Base-by-base conservation (phyloP, 768 basidiomycete genomes). In the Naematelia aurantialba region DNA sequence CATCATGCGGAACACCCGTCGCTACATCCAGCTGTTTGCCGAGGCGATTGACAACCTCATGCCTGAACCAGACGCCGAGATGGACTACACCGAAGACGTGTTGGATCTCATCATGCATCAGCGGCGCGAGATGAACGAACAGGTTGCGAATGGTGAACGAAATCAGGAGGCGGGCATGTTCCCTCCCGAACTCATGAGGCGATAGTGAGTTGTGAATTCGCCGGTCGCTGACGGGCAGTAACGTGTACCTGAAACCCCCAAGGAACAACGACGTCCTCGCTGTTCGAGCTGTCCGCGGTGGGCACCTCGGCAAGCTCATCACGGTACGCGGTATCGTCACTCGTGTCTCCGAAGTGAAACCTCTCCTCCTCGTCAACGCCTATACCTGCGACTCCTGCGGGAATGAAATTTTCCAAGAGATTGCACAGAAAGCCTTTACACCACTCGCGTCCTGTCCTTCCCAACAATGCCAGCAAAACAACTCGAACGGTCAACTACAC, bases 371-470 rank as follows among this genome's bases (percentile, higher is more conserved):
- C 73, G 92, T 98, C 71, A 96, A 94, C 78, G 96, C 94, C 27
- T 99, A 98, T 78, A 93, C 91, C 0, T 98, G 96, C 79, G 96
- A 98, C 73, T 86, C 91, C 60, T 99, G 96, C 75, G 96, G 96
- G 46, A 90, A 91, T 45, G 96, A 99, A 77, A 94, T 92, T 26
- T 99, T 99, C 82, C 93, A 98, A 76, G 92, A 98, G 70, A 92
- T 99, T 58, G 86, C 87, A 10, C 85, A 86, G 72, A 93, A 91
- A 76, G 86, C 89, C 11, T 97, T 98, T 75, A 83, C 85, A 0
- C 96, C 96, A 0, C 85, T 97, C 48, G 78, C 82, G 24, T 89
- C 94, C 70, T 99, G 96, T 74, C 94, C 92, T 57, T 84, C 85
- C 62, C 83, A 85, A 19, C 87, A 88, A 66, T 99, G 96, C 78